Conservation (phyloP, 2,329 filamentous ascomycete species). For the Talaromyces amestolkiae region DNA sequence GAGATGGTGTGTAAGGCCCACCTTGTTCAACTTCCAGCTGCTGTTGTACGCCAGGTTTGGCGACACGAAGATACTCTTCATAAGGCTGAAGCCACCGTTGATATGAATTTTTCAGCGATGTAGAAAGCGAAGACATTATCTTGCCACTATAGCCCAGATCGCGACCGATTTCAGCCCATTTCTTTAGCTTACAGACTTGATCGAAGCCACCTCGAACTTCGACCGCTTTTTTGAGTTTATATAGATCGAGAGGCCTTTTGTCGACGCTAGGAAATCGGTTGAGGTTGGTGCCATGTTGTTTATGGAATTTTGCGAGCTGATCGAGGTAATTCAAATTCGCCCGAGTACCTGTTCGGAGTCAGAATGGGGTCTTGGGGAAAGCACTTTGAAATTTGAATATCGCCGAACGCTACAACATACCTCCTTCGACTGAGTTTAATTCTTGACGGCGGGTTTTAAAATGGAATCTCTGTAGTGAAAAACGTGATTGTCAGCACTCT, state of each 20-base stretch:
- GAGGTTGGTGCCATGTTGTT: slow-evolving; percentile 89
- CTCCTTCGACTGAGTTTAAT: slow-evolving; percentile 96
- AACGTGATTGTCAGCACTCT: slow-evolving; percentile 29
- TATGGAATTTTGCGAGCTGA: slow-evolving; percentile 92
- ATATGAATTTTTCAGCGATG: slow-evolving; percentile 96
- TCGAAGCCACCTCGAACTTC: slow-evolving; percentile 94
- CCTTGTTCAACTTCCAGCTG: slow-evolving; percentile 91
- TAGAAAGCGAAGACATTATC: slow-evolving; percentile 98
- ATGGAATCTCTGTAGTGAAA: slow-evolving; percentile 72
- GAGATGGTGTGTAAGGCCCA: slow-evolving; percentile 79
- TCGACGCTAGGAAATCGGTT: slow-evolving; percentile 95
- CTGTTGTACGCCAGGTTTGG: slow-evolving; percentile 94
- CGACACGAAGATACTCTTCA: slow-evolving; percentile 85
- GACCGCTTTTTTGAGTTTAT: slow-evolving; percentile 94
- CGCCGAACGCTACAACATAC: slow-evolving; percentile 52
- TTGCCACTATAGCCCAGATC: slow-evolving; percentile 98
- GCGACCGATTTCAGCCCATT: slow-evolving; percentile 97
- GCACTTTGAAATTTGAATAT: slow-evolving; percentile 31
- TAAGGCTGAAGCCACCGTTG: slow-evolving; percentile 96
- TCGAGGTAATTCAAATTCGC: slow-evolving; percentile 96
- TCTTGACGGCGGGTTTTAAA: slow-evolving; percentile 96
- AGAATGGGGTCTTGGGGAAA: slow-evolving; percentile 34
- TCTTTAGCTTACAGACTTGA: slow-evolving; percentile 94
- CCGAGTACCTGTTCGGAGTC: slow-evolving; percentile 68
- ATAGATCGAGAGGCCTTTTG: slow-evolving; percentile 93